Conservation (phyloP, 257 asterid species). For the Ilex aquifolium region DNA sequence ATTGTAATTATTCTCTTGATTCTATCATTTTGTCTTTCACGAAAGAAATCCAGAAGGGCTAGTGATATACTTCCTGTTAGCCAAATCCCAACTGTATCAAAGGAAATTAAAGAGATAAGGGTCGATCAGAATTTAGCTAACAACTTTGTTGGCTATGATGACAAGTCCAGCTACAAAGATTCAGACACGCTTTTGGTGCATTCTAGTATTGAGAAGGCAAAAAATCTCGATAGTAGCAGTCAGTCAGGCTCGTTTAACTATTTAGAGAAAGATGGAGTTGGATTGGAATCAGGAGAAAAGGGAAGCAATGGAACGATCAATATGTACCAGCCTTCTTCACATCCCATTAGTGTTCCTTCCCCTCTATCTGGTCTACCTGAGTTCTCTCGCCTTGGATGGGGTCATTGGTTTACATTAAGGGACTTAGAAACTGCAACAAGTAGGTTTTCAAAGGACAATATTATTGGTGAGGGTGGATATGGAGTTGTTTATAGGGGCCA, state of each 20-base stretch:
- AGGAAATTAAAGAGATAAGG: slow-evolving; percentile 56
- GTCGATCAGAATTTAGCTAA: slow-evolving; percentile 44
- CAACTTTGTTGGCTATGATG: slow-evolving; percentile 15
- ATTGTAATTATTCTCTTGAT: slow-evolving; percentile 37
- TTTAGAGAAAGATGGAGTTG: slow-evolving; percentile 23
- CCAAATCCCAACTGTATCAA: slow-evolving; percentile 34
- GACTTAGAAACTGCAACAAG: slow-evolving; percentile 66
- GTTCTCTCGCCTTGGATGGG: slow-evolving; percentile 90
- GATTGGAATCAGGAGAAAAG: slow-evolving; percentile 33
- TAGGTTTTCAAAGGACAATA: slow-evolving; percentile 53
- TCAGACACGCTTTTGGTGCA: slow-evolving; percentile 35
- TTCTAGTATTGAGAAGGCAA: slow-evolving; percentile 29
- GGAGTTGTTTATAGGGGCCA: slow-evolving; percentile 74
- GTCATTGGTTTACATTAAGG: slow-evolving; percentile 87
- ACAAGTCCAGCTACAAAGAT: slow-evolving; percentile 33
- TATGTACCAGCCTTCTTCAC: slow-evolving; percentile 13
- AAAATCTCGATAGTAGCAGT: slow-evolving; percentile 19
- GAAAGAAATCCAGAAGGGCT: slow-evolving; percentile 34
- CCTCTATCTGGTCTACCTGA: slow-evolving; percentile 72
- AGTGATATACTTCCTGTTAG: slow-evolving; percentile 29
- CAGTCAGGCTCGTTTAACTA: slow-evolving; percentile 32
- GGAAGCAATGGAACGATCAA: slow-evolving; percentile 9
- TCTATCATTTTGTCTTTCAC: slow-evolving; percentile 41
- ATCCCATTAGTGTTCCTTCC: slow-evolving; percentile 27
- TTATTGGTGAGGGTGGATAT: slow-evolving; percentile 93